Evolutionary conservation across 2,329 filamentous ascomycete genomes (phyloP).

Genomic region (Beauveria asiatica): DNA sequence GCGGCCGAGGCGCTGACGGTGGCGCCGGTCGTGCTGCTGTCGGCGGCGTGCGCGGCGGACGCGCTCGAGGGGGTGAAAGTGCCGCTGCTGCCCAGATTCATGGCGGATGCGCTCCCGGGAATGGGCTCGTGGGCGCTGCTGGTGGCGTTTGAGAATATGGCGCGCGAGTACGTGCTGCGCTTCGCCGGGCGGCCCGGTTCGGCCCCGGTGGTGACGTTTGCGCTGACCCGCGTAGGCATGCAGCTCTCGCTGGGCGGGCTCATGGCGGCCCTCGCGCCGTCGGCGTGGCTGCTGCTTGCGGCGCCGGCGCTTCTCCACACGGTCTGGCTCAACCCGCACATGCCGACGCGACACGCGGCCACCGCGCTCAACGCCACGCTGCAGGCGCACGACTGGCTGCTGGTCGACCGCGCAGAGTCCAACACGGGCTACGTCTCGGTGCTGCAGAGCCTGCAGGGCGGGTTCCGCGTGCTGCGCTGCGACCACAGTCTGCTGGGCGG

Average conservation of each 20-base stretch:
- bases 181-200: background rate
- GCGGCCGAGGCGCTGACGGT: conserved; percentile 67
- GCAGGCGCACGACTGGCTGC: conserved; percentile 55
- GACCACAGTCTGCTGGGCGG: conserved; percentile 92
- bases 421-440: conserved; percentile 89
- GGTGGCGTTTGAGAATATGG: conserved; percentile 35
- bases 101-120: conserved; percentile 57
- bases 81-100: conserved; percentile 42
- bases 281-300: conserved; percentile 55
- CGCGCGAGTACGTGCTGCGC: conserved; percentile 2
- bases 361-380: conserved; percentile 58
- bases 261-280: conserved; percentile 61
- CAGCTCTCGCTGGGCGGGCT: conserved; percentile 57
- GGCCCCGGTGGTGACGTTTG: conserved; percentile 35
- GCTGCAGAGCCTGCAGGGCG: conserved; percentile 60
- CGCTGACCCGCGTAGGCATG: conserved; percentile 63
- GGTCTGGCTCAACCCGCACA: conserved; percentile 63
- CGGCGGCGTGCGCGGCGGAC: conserved; percentile 53
- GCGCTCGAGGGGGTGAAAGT: conserved; percentile 55
- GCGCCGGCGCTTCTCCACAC: conserved; percentile 68
- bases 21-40: conserved; percentile 58
- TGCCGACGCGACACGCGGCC: conserved; percentile 53
- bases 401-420: conserved; percentile 78
- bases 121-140: conserved; percentile 60
- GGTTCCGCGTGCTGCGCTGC: conserved; percentile 78